These are phyloP conservation scores for Selaginella tamariscina DNA, from an alignment of 75 land plant genomes.

Conservation along the genomic window DNA sequence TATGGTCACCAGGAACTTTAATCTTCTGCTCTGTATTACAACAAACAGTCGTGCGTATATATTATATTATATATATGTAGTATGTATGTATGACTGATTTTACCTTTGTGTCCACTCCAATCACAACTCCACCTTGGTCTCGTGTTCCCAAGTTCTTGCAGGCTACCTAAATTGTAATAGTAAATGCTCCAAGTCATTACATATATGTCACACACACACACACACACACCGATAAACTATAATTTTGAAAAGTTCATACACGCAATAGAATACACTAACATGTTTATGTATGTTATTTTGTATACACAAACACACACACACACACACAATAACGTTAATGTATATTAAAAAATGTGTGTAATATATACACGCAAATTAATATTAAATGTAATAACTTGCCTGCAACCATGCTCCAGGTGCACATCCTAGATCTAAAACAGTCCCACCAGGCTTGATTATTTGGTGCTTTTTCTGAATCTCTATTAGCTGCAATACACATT, in stretches of 20 bases:
- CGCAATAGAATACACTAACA: not conserved
- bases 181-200: no score
- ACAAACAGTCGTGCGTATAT: not conserved
- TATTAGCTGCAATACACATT: slow-evolving; percentile 34
- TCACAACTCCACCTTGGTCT: slow-evolving; percentile 57
- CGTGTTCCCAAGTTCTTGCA: slow-evolving; percentile 80
- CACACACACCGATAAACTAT: no score
- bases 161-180: slow-evolving; percentile 67
- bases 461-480: slow-evolving; percentile 76
- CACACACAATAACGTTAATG: no score
- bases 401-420: slow-evolving; percentile 98
- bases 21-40: slow-evolving; percentile 73
- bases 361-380: not conserved
- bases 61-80: not conserved
- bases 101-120: slow-evolving; percentile 87
- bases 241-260: no score
- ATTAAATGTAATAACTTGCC: slow-evolving; percentile 23
- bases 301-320: no score
- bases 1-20: slow-evolving; percentile 62
- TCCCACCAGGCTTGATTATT: slow-evolving; percentile 64
- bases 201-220: no score
- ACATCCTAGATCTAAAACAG: slow-evolving; percentile 84
- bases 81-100: not conserved
- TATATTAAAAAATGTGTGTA: not conserved
- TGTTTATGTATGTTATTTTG: not conserved